Percentiles rank a stretch among this genome's conserved stretches.
Evolutionary conservation across 2,329 filamentous ascomycete genomes (phyloP).

Genomic region (Clarireedia homoeocarpa): DNA sequence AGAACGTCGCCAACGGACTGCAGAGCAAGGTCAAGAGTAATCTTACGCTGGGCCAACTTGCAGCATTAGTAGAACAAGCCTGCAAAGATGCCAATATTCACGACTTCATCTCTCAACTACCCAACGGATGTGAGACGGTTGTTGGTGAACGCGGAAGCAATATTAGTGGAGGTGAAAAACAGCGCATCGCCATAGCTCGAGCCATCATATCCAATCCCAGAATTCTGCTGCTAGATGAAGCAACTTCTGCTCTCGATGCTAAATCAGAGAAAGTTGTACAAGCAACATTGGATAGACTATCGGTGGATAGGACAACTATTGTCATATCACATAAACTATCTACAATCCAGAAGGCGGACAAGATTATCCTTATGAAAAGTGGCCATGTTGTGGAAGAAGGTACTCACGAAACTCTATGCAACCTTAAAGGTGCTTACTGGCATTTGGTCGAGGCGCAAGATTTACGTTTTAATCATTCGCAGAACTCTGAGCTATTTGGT

Average conservation of each 20-base stretch:
- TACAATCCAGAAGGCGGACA: constrained; percentile 84
- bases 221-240: constrained; percentile 84
- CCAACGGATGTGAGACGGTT: constrained; percentile 81
- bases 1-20: constrained; percentile 8
- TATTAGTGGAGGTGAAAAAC: constrained; percentile 86
- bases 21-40: neutral
- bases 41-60: constrained; percentile 39
- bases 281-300: constrained; percentile 75
- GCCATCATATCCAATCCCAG: constrained; percentile 84
- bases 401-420: constrained; percentile 69
- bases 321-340: constrained; percentile 89
- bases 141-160: constrained; percentile 87
- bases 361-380: constrained; percentile 81
- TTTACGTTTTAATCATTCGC: constrained; percentile 32
- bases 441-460: constrained; percentile 56
- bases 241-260: constrained; percentile 84
- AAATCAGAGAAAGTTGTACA: constrained; percentile 90
- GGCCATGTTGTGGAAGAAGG: constrained; percentile 85
- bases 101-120: constrained; percentile 64
- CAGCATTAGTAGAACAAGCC: constrained; percentile 54
- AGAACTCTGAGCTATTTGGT: neutral
- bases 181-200: constrained; percentile 84
- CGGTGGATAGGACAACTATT: constrained; percentile 80
- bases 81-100: constrained; percentile 84
- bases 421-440: constrained; percentile 60